These are phyloP conservation scores for Physcomitrium patens DNA, from an alignment of 225 moss, liverwort and hornwort genomes.

Conservation along the genomic window DNA sequence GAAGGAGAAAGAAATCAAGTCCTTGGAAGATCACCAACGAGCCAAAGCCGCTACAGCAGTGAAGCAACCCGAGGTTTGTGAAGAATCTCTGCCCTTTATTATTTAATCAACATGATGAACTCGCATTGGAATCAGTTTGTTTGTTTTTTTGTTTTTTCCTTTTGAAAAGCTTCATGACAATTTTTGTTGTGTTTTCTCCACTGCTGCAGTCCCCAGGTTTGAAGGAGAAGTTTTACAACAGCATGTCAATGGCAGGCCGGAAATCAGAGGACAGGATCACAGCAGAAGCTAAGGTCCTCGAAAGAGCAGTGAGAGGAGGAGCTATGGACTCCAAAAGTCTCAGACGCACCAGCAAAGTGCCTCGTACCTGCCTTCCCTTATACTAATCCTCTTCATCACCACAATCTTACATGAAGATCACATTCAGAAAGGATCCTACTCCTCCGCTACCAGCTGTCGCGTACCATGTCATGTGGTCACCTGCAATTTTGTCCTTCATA, in stretches of 20 bases:
- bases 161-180: not conserved
- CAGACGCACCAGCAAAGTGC: conserved; percentile 45
- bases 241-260: conserved; percentile 48
- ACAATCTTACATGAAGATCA: too few species aligned
- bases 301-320: conserved; percentile 51
- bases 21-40: conserved; percentile 34
- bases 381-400: not conserved
- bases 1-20: conserved; percentile 17
- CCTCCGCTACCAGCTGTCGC: too few species aligned
- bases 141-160: not conserved
- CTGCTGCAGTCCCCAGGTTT: conserved; percentile 41
- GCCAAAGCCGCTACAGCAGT: conserved; percentile 6
- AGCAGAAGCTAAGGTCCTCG: conserved; percentile 67
- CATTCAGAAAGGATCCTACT: too few species aligned
- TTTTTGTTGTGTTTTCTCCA: not conserved
- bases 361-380: conserved; percentile 52
- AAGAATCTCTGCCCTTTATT: not conserved
- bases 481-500: too few species aligned
- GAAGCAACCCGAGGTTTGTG: conserved; percentile 39
- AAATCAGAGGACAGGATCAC: conserved; percentile 54
- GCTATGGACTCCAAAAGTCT: conserved; percentile 44
- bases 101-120: not conserved
- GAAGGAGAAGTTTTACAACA: conserved; percentile 57
- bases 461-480: too few species aligned
- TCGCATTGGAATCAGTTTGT: not conserved